Evolutionary conservation across 495 filamentous ascomycete species (phyloP).

Genomic region (Penicillium cinerascens): DNA sequence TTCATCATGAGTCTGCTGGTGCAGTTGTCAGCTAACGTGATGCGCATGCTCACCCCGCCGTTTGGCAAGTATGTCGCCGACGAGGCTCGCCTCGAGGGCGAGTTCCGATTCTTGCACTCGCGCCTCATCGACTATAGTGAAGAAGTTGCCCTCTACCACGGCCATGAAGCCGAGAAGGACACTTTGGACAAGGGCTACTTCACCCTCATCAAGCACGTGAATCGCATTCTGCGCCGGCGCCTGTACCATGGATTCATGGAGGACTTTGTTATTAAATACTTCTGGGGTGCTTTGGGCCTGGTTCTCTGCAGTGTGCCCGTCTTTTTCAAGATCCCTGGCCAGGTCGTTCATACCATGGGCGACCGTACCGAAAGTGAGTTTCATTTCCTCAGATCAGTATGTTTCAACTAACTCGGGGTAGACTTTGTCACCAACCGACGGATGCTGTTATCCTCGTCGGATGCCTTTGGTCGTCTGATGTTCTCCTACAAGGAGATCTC

Average conservation of each 20-base stretch:
- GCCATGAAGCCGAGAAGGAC: conserved; percentile 95
- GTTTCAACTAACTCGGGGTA: conserved; percentile 21
- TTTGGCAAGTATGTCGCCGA: conserved; percentile 98
- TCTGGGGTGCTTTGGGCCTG: conserved; percentile 93
- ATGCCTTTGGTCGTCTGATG: conserved; percentile 95
- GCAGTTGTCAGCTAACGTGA: conserved; percentile 85
- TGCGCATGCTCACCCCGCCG: conserved; percentile 94
- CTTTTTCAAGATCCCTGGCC: conserved; percentile 87
- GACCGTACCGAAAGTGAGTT: conserved; percentile 82
- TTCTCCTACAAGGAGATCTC: conserved; percentile 98
- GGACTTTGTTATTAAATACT: conserved; percentile 98
- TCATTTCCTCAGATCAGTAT: neutral
- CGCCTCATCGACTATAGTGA: conserved; percentile 92
- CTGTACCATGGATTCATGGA: conserved; percentile 98
- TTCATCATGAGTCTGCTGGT: conserved; percentile 93
- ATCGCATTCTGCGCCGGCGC: conserved; percentile 82
- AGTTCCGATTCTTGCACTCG: conserved; percentile 94
- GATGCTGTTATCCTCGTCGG: conserved; percentile 85
- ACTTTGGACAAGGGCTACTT: conserved; percentile 98
- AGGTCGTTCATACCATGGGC: conserved; percentile 68
- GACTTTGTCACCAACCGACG: conserved; percentile 90
- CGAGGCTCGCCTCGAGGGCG: conserved; percentile 89
- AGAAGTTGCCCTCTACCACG: conserved; percentile 88
- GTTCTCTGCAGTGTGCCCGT: conserved; percentile 94
- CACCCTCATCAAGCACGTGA: conserved; percentile 97